A percentile compares a stretch with the other conserved stretches of the same genome.
These are phyloP conservation scores for Nepenthes alata DNA, from an alignment of 179 eudicot species.

Conservation along the genomic window DNA sequence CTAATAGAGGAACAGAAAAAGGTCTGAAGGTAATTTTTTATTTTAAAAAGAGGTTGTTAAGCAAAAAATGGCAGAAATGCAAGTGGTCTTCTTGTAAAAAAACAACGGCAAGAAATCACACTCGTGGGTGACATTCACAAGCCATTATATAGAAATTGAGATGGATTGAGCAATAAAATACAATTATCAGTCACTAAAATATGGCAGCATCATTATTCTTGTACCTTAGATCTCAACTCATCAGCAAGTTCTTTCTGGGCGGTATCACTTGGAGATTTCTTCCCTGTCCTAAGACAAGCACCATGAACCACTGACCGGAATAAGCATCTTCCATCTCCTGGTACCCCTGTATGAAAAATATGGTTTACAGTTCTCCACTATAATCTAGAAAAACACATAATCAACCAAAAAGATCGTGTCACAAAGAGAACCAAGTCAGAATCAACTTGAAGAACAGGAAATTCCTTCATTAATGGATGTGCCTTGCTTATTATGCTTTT, in stretches of 20 bases:
- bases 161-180: too few relatives aligned
- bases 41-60: too few relatives aligned
- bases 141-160: too few relatives aligned
- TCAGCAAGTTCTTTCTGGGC: slow-evolving; percentile 59
- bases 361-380: background rate
- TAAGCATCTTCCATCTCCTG: slow-evolving; percentile 81
- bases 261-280: slow-evolving; percentile 46
- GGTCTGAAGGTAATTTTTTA: too few relatives aligned
- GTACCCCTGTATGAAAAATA: slow-evolving; percentile 37
- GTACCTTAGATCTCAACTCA: slow-evolving; percentile 62
- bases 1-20: too few relatives aligned
- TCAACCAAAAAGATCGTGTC: background rate
- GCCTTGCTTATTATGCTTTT: background rate
- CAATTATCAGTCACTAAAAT: too few relatives aligned
- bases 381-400: background rate
- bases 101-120: too few relatives aligned
- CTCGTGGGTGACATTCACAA: too few relatives aligned
- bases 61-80: too few relatives aligned
- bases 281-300: slow-evolving; percentile 52
- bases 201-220: background rate
- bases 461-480: background rate
- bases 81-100: too few relatives aligned
- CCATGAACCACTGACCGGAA: slow-evolving; percentile 78
- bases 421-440: background rate
- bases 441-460: too few relatives aligned